Conservation (phyloP, 1,284 basidiomycete species). For the Pseudozyma thailandica region DNA sequence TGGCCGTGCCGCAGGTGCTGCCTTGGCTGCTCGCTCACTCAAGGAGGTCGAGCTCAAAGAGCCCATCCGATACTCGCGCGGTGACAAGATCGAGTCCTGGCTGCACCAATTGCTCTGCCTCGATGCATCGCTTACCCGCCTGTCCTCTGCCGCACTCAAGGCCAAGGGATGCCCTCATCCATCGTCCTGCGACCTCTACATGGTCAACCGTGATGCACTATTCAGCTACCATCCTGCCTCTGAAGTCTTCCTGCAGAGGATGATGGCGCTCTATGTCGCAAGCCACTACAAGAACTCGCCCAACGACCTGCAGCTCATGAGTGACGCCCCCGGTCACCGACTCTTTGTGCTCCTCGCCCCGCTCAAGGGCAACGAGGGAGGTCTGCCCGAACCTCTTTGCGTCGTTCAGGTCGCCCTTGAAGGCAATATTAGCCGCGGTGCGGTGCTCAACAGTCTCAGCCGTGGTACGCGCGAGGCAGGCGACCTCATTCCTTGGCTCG, state of each 20-base stretch:
- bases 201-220: slow-evolving; percentile 93
- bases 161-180: slow-evolving; percentile 78
- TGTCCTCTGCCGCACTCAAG: slow-evolving; percentile 67
- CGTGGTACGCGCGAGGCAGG: slow-evolving; percentile 85
- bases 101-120: slow-evolving; percentile 90
- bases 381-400: slow-evolving; percentile 77
- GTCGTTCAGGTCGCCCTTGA: slow-evolving; percentile 91
- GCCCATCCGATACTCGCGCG: slow-evolving; percentile 89
- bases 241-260: slow-evolving; percentile 94
- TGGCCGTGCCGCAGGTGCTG: slow-evolving; percentile 54
- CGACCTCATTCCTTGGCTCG: slow-evolving; percentile 97
- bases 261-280: slow-evolving; percentile 98
- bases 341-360: slow-evolving; percentile 93
- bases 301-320: slow-evolving; percentile 95
- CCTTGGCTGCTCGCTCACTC: slow-evolving; percentile 76
- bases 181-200: slow-evolving; percentile 90
- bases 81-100: slow-evolving; percentile 94
- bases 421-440: slow-evolving; percentile 87
- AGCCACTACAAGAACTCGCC: slow-evolving; percentile 99
- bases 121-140: slow-evolving; percentile 81
- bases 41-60: slow-evolving; percentile 94
- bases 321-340: slow-evolving; percentile 95
- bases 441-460: slow-evolving; percentile 85
- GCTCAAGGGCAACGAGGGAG: slow-evolving; percentile 35
- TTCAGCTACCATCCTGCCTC: slow-evolving; percentile 98